These are phyloP conservation scores for Leccinum uliginosum DNA, from an alignment of 768 basidiomycete species.

Conservation along the genomic window DNA sequence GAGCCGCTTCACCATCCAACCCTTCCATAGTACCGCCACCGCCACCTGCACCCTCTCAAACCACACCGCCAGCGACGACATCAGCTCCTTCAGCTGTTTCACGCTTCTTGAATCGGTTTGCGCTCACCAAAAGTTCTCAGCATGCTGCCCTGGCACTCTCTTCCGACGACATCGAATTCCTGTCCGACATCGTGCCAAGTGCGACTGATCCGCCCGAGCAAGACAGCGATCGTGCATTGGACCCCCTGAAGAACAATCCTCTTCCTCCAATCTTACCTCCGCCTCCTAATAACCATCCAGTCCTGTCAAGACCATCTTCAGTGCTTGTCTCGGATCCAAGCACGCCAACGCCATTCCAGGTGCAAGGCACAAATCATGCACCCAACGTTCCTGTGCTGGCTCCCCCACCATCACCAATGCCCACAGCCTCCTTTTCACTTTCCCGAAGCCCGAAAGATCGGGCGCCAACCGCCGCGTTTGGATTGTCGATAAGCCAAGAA, in stretches of 20 bases:
- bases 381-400: conserved; percentile 13
- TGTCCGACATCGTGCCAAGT: conserved; percentile 63
- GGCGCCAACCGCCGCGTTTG: conserved; percentile 1
- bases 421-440: conserved; percentile 21
- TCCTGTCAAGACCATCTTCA: conserved; percentile 12
- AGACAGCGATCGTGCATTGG: conserved; percentile 31
- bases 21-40: conserved; percentile 8
- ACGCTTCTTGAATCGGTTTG: conserved; percentile 77
- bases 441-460: conserved; percentile 12
- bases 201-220: conserved; percentile 39
- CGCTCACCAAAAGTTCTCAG: conserved; percentile 39
- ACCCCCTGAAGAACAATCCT: conserved; percentile 39
- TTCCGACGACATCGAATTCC: conserved; percentile 76
- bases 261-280: conserved; percentile 42
- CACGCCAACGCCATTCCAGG: not conserved
- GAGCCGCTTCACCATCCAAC: conserved; percentile 15
- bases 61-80: not conserved
- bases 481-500: conserved; percentile 11
- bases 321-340: not conserved
- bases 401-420: conserved; percentile 29
- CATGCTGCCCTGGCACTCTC: conserved; percentile 67
- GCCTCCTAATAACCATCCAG: conserved; percentile 31
- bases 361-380: not conserved
- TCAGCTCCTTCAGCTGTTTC: conserved; percentile 68
- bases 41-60: conserved; percentile 5